These are phyloP conservation scores for Trametes sp. DNA, from an alignment of 1,284 basidiomycete species.

Conservation along the genomic window DNA sequence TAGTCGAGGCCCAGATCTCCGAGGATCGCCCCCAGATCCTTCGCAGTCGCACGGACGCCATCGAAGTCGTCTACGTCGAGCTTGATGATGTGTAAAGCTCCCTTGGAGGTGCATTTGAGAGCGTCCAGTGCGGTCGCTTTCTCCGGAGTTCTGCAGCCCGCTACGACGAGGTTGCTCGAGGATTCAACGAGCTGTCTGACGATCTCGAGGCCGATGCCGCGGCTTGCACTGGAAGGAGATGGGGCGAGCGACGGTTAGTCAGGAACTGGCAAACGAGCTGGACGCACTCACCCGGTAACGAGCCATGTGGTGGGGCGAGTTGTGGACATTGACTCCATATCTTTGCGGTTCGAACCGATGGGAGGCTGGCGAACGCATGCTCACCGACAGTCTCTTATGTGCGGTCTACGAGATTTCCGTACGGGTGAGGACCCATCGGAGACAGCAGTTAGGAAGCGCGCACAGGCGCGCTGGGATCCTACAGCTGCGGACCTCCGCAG, in stretches of 20 bases:
- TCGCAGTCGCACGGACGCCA: slow-evolving; percentile 26
- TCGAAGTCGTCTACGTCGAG: slow-evolving; percentile 39
- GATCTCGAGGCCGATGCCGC: slow-evolving; percentile 26
- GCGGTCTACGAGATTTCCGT: too few species aligned
- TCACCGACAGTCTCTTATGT: too few species aligned
- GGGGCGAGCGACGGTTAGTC: neutral
- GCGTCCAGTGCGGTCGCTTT: slow-evolving; percentile 38
- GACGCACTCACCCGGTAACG: neutral
- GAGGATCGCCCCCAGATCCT: slow-evolving; percentile 36
- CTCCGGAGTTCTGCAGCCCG: slow-evolving; percentile 44
- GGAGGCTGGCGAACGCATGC: too few species aligned
- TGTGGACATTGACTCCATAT: neutral
- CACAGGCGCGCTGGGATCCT: too few species aligned
- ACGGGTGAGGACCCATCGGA: too few species aligned
- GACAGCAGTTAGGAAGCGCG: too few species aligned
- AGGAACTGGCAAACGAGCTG: neutral
- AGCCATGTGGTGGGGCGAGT: neutral
- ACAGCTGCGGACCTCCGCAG: too few species aligned
- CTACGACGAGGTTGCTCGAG: slow-evolving; percentile 45
- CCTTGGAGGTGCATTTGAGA: slow-evolving; percentile 33
- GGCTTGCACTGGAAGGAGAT: slow-evolving; percentile 26
- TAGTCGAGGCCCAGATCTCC: slow-evolving; percentile 25
- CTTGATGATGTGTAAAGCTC: slow-evolving; percentile 42
- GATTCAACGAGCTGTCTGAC: slow-evolving; percentile 22
- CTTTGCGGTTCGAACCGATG: too few species aligned